Evolutionary conservation across 2,329 filamentous ascomycete genomes (phyloP).

Genomic region (Trichothecium sympodiale): DNA sequence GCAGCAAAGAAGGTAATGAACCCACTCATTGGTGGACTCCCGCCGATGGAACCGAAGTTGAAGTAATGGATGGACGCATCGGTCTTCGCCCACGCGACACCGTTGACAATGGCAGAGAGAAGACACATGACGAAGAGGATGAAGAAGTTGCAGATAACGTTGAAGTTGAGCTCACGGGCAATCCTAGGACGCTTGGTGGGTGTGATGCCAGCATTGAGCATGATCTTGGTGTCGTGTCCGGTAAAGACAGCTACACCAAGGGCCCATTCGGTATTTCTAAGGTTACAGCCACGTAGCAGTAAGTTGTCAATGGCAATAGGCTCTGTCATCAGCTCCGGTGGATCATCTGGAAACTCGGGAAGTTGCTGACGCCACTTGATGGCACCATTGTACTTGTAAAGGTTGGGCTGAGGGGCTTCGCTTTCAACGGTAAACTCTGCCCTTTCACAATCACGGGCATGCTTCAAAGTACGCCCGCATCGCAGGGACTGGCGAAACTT

Average conservation of each 20-base stretch:
- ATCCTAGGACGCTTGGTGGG: slow-evolving; percentile 89
- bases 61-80: slow-evolving; percentile 72
- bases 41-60: slow-evolving; percentile 75
- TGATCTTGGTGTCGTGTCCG: slow-evolving; percentile 94
- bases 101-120: slow-evolving; percentile 73
- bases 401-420: slow-evolving; percentile 81
- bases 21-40: slow-evolving; percentile 64
- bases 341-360: slow-evolving; percentile 47
- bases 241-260: slow-evolving; percentile 90
- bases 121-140: slow-evolving; percentile 86
- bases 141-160: slow-evolving; percentile 92
- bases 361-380: slow-evolving; percentile 76
- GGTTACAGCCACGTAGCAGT: slow-evolving; percentile 81
- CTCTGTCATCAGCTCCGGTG: slow-evolving; percentile 72
- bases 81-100: slow-evolving; percentile 64
- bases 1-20: slow-evolving; percentile 97
- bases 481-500: slow-evolving; percentile 89
- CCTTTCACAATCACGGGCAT: slow-evolving; percentile 85
- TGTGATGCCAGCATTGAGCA: slow-evolving; percentile 95
- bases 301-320: slow-evolving; percentile 92
- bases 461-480: slow-evolving; percentile 70
- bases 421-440: slow-evolving; percentile 83
- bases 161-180: slow-evolving; percentile 89
- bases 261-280: slow-evolving; percentile 94
- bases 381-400: slow-evolving; percentile 90